These are phyloP conservation scores for Hansenula sp. DNA, from an alignment of 1,139 yeast genomes.

Conservation along the genomic window DNA sequence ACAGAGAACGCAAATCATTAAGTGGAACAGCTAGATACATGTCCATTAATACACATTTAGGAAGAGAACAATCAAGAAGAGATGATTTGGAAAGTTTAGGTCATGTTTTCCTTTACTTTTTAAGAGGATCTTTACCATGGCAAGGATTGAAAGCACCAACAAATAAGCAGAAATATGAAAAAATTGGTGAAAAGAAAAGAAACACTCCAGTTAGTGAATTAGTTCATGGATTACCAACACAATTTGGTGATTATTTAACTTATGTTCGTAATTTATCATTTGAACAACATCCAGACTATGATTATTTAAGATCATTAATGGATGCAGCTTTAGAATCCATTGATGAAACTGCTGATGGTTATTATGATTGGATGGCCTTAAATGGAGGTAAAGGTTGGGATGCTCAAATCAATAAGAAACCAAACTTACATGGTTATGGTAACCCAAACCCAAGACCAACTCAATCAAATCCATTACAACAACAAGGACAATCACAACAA, in stretches of 20 bases:
- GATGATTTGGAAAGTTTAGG: slow-evolving; percentile 96
- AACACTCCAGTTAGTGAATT: slow-evolving; percentile 65
- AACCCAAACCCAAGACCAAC: slow-evolving; percentile 56
- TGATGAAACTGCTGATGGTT: slow-evolving; percentile 52
- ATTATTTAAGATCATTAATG: slow-evolving; percentile 61
- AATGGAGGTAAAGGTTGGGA: slow-evolving; percentile 86
- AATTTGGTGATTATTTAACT: slow-evolving; percentile 72
- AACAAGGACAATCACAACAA: slow-evolving; percentile 15
- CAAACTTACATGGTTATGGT: slow-evolving; percentile 78
- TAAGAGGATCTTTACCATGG: slow-evolving; percentile 97
- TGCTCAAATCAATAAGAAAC: slow-evolving; percentile 69
- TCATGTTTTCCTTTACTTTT: slow-evolving; percentile 88
- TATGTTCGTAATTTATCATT: slow-evolving; percentile 68
- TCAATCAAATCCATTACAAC: slow-evolving; percentile 28
- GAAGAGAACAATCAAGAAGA: slow-evolving; percentile 94
- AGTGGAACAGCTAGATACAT: slow-evolving; percentile 99
- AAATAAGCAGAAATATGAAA: slow-evolving; percentile 76
- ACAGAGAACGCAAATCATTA: slow-evolving; percentile 90
- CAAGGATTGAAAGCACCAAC: slow-evolving; percentile 92
- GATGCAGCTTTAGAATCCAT: slow-evolving; percentile 60
- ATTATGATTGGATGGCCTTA: slow-evolving; percentile 81
- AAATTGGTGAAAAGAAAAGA: slow-evolving; percentile 75
- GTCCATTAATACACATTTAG: slow-evolving; percentile 91
- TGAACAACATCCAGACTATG: slow-evolving; percentile 77
- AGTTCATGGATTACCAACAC: slow-evolving; percentile 65